Percentiles rank a stretch among this genome's conserved stretches.
Evolutionary conservation across 441 rosid genomes (phyloP).

Genomic region (Metrosideros polymorpha): DNA sequence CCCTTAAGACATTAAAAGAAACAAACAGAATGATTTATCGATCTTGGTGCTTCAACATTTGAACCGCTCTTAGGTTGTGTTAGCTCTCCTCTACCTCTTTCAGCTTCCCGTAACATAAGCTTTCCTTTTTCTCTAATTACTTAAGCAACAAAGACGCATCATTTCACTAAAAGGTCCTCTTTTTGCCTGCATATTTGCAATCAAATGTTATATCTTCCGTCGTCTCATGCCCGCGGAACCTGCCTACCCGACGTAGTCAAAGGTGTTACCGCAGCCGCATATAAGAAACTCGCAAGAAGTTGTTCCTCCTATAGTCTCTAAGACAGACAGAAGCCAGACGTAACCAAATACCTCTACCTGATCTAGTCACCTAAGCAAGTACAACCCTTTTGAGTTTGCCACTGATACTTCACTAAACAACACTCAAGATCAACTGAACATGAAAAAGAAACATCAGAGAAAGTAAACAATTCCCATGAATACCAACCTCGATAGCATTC

Average conservation of each 20-base stretch:
- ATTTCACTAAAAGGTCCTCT: background rate
- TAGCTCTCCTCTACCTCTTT: background rate
- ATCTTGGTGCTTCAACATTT: background rate
- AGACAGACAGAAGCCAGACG: background rate
- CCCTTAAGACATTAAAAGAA: background rate
- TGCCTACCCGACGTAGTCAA: background rate
- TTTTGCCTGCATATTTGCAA: background rate
- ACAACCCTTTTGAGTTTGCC: background rate
- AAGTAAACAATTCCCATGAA: background rate
- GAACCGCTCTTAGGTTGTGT: background rate
- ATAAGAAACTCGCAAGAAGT: background rate
- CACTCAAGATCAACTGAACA: background rate
- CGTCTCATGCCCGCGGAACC: background rate
- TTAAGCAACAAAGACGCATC: background rate
- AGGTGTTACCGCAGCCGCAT: background rate
- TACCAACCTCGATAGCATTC: constrained; percentile 53
- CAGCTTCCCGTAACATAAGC: background rate
- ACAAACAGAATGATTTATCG: background rate
- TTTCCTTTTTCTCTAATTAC: background rate
- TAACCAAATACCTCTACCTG: background rate
- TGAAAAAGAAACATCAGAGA: background rate
- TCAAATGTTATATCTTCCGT: background rate
- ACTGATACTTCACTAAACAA: background rate
- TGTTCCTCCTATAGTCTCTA: background rate
- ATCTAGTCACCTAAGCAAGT: background rate